Percentiles rank a stretch among this genome's conserved stretches.
These are phyloP conservation scores for Dichomitus squalens DNA, from an alignment of 1,284 basidiomycete genomes.

Conservation along the genomic window DNA sequence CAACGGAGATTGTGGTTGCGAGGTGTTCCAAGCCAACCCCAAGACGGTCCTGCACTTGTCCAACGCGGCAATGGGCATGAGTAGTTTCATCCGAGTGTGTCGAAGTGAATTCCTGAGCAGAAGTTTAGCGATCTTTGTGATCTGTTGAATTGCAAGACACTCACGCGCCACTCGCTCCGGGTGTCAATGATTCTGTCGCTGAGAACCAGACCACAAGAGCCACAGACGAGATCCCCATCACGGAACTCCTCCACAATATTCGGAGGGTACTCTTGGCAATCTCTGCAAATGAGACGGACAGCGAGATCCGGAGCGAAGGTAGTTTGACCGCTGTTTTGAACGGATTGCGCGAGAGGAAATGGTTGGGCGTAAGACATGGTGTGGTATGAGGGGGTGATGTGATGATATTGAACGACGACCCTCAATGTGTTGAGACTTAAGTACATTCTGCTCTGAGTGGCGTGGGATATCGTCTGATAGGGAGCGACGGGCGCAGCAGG, in stretches of 20 bases:
- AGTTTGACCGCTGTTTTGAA: not conserved
- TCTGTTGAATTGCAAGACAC: not conserved
- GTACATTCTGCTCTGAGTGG: not conserved
- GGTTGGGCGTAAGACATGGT: not conserved
- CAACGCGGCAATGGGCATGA: not conserved
- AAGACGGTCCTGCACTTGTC: not conserved
- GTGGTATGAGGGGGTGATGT: not conserved
- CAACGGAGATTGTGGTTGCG: not conserved
- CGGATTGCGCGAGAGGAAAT: not conserved
- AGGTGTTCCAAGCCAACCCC: not conserved
- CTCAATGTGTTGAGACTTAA: not conserved
- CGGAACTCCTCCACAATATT: not conserved
- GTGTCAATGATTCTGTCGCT: not conserved
- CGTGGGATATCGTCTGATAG: not conserved
- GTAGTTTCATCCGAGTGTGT: not conserved
- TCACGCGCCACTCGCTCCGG: not conserved
- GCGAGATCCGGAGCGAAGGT: conserved; percentile 1
- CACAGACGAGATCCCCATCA: conserved; percentile 1
- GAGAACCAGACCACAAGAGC: not conserved
- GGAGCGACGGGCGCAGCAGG: too few species aligned
- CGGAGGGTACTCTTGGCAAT: not conserved
- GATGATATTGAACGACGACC: too few species aligned
- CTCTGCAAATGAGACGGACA: conserved; percentile 1
- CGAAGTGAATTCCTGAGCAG: not conserved
- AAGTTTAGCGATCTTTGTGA: not conserved